Percentiles rank a stretch among this genome's conserved stretches.
Conservation (phyloP, 257 asterid species). For the Solanum appendiculatum region DNA sequence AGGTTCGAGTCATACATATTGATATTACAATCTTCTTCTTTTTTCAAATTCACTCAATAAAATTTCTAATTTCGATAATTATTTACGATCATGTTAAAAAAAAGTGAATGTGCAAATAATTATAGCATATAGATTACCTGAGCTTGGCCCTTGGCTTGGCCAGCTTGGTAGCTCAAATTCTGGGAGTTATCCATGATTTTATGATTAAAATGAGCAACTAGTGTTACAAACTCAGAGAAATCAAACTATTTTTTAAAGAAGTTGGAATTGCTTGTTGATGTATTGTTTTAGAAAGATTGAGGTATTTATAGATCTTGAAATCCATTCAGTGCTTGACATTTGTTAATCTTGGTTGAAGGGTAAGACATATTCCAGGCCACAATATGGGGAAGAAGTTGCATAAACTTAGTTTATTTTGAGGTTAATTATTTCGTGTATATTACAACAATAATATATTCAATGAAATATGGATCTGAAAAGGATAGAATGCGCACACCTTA, state of each 20-base stretch:
- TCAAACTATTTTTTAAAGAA: neutral
- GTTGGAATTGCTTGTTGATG: neutral
- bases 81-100: neutral
- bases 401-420: too few species aligned
- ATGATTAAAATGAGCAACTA: neutral
- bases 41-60: neutral
- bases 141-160: neutral
- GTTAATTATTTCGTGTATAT: too few species aligned
- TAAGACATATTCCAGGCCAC: neutral
- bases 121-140: neutral
- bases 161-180: neutral
- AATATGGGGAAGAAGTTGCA: too few species aligned
- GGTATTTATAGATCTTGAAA: neutral
- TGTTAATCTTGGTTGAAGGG: neutral
- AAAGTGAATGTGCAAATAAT: neutral
- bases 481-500: too few species aligned
- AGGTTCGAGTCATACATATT: neutral
- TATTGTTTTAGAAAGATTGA: neutral
- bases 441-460: too few species aligned
- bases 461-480: neutral
- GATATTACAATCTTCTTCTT: neutral
- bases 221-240: neutral
- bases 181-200: neutral
- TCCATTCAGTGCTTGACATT: neutral
- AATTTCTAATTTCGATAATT: too few species aligned